Percentiles rank a stretch among this genome's conserved stretches.
Conservation (phyloP, 23 red algal species). For the Gracilaria caudata region DNA sequence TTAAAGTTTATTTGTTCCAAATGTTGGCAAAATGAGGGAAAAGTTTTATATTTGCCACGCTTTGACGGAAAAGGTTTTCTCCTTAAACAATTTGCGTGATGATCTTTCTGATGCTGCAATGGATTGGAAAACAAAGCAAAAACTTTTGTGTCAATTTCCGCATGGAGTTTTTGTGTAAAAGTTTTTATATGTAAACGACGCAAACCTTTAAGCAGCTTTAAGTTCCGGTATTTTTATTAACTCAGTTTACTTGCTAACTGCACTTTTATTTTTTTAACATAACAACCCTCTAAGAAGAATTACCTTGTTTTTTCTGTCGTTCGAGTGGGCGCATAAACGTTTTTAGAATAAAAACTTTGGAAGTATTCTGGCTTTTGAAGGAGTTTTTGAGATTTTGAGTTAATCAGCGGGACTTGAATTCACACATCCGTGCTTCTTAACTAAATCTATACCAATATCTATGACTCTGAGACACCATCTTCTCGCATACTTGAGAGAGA, state of each 20-base stretch:
- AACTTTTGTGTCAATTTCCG: background rate
- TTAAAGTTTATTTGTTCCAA: conserved; percentile 52
- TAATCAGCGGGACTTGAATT: no score
- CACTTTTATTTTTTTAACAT: no score
- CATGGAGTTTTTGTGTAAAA: background rate
- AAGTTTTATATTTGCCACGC: conserved; percentile 16
- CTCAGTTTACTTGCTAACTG: background rate
- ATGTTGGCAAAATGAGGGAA: conserved; percentile 1
- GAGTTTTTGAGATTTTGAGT: no score
- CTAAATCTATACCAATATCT: background rate
- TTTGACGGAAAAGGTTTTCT: conserved; percentile 4
- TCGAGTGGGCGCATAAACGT: no score
- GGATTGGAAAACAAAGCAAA: background rate
- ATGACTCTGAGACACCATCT: background rate
- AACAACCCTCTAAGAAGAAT: no score
- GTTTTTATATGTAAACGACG: background rate
- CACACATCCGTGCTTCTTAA: no score
- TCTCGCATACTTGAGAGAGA: background rate
- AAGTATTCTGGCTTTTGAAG: no score
- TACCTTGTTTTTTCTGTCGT: no score
- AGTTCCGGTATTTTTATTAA: background rate
- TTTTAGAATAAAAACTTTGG: no score
- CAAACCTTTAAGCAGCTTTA: background rate
- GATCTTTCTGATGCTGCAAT: background rate
- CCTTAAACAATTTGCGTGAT: conserved; percentile 8